Evolutionary conservation across 1,139 yeast species (phyloP), one percentile per base, ranked within the genome.

Genomic region (Yamadazyma atlantica): DNA sequence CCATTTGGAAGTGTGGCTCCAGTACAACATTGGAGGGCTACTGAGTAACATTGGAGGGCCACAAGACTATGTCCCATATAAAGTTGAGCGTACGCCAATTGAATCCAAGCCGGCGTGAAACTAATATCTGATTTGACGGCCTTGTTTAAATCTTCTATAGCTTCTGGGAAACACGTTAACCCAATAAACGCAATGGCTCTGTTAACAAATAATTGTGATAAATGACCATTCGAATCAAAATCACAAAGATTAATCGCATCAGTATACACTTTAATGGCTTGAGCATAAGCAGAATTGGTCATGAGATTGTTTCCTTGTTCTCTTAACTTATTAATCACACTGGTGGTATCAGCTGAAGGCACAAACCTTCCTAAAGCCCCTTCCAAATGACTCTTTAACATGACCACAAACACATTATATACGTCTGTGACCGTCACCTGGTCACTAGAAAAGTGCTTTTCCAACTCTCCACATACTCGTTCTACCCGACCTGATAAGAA

Each of bases 21-120:
- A 1, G 54, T 53, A 14, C 57, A 41, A 4, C 65, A 48, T 34
- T 55, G 53, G 23, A 70, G 49, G 1, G 74, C 67, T 25, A 55
- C 51, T 18, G 57, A 45, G 45, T 69, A 69, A 43, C 70, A 62
- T 38, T 54, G 50, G 29, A 70, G 51, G 1, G 72, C 66, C 7
- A 59, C 37, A 23, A 67, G 45, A 32, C 68, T 60, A 28, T 54
- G 50, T 2, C 75, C 75, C 67, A 69, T 62, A 48, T 67, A 69
- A 32, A 70, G 52, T 37, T 69, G 72, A 41, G 74, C 69, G 50
- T 68, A 70, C 4, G 72, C 75, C 40, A 70, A 56, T 50, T 70
- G 76, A 18, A 68, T 57, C 76, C 76, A 70, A 2, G 73, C 75
- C 2, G 75, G 66, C 1, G 69, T 60, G 43, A 63, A 67, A 8